Conservation (phyloP, 305 asterid genomes). For the Fraxinus platypoda region DNA sequence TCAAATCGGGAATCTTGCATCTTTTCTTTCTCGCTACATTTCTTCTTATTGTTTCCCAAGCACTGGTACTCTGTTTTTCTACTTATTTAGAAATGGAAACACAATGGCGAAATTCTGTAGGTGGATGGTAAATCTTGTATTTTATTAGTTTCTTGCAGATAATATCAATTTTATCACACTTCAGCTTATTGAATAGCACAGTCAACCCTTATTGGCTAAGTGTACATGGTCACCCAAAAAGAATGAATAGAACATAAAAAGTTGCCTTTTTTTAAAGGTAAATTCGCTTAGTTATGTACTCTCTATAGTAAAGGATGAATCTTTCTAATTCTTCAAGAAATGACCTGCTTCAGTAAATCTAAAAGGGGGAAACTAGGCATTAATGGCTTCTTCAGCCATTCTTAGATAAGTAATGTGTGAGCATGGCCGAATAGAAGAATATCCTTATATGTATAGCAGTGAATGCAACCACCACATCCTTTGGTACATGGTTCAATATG, state of each 20-base stretch:
- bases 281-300: background rate
- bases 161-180: background rate
- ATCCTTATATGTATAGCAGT: background rate
- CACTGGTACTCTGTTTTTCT: background rate
- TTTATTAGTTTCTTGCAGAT: background rate
- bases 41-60: background rate
- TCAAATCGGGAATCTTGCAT: background rate
- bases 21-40: background rate
- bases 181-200: conserved; percentile 15
- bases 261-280: background rate
- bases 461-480: conserved; percentile 22
- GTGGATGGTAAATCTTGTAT: background rate
- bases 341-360: background rate
- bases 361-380: background rate
- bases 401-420: background rate
- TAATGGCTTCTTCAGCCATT: background rate
- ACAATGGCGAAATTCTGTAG: background rate
- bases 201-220: background rate
- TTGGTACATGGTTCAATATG: background rate
- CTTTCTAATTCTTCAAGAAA: background rate
- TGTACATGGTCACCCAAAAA: background rate
- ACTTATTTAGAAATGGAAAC: background rate
- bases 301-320: background rate
- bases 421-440: background rate
- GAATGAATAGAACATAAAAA: background rate